Base-by-base conservation (phyloP, 2,329 filamentous ascomycete species). In the Zymoseptoria crescenta region DNA sequence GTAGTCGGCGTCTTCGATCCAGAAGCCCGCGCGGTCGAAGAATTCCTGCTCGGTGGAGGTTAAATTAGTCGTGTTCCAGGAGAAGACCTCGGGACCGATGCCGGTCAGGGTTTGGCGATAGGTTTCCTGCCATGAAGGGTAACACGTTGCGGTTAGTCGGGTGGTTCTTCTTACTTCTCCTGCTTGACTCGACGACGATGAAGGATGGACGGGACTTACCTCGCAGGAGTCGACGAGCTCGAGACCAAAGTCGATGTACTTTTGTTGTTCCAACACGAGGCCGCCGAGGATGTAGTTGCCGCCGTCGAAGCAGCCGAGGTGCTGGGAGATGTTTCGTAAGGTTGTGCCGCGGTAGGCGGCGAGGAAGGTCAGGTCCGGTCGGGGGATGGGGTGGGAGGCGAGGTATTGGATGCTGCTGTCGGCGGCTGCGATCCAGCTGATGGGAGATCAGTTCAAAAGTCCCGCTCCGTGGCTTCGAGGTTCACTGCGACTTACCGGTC, bases 211-310 rank as follows among this genome's bases (percentile, higher is more conserved):
- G 35, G 16, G 24, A 1, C 19, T 24, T 28, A 52, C 51, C 51
- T 85, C 86, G 76, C 91, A 96, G 1, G 83, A 85, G 16, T 86
- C 79, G 4, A 89, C 84, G 24, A 96, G 82, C 6, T 80, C 73
- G 10, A 95, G 79, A 10, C 91, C 91, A 64, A 90, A 91, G 53
- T 89, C 76, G 56, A 88, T 79, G 73, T 93, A 92, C 20, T 84
- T 80, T 51, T 83, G 77, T 54, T 83, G 75, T 52, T 80, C 74
- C 45, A 96, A 82, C 0, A 87, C 83, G 24, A 88, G 80, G 3
- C 90, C 91, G 21, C 87, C 91, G 19, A 96, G 83, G 66, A 96
- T 86, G 75, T 95, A 91, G 73, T 87, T 95, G 16, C 91, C 91
- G 35, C 89, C 91, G 58, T 88, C 83, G 69, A 96, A 96, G 73